Evolutionary conservation across 495 filamentous ascomycete species (phyloP), one percentile per base, ranked within the genome.

Genomic region (Penicillium cinerascens): DNA sequence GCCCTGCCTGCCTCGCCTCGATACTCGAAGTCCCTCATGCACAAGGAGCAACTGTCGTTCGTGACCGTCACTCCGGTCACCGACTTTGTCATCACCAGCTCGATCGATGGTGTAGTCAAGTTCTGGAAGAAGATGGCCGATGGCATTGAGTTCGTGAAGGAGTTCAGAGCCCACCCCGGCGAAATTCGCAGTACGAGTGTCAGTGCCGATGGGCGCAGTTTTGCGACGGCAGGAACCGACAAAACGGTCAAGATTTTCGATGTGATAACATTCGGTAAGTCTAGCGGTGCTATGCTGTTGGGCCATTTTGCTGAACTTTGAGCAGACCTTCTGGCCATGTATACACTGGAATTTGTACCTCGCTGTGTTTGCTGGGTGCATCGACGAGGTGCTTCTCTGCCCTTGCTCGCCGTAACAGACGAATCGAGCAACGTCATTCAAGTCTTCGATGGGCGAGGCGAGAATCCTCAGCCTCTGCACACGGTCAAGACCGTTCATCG

Each of bases 21-120:
- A 11, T 99, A 99, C 70, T 96, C 88, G 42, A 96, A 92, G 64
- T 97, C 93, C 25, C 76, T 99, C 56, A 99, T 99, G 93, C 93
- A 99, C 76, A 91, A 92, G 69, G 93, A 97, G 53, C 90, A 95
- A 72, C 71, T 97, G 43, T 80, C 85, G 36, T 97, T 89, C 58
- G 79, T 88, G 52, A 92, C 87, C 5, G 81, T 97, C 51, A 93
- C 95, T 1, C 93, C 91, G 1, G 74, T 81, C 38, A 96, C 93
- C 47, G 93, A 96, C 53, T 97, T 99, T 64, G 72, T 97, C 22
- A 92, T 99, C 44, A 97, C 93, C 2, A 89, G 85, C 56, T 97
- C 92, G 2, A 72, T 89, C 16, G 92, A 99, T 67, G 95, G 95
- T 2, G 85, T 91, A 0, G 92, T 97, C 45, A 97, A 97, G 69